Conservation (phyloP, 148 eudicot genomes). For the Polygonum aviculare region DNA sequence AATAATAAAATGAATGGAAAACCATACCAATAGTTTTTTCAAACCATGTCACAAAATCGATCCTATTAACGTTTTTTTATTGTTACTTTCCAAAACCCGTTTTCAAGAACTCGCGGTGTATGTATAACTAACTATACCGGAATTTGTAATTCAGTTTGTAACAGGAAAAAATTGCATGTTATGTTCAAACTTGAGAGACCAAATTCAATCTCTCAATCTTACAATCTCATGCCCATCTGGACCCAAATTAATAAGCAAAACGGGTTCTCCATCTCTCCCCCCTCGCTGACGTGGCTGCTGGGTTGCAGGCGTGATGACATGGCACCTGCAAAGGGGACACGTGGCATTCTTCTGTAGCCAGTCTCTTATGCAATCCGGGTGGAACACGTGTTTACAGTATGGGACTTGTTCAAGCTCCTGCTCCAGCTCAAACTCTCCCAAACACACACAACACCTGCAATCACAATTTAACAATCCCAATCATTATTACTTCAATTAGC, state of each 20-base stretch:
- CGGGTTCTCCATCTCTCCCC: not conserved
- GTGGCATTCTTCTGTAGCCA: constrained; percentile 77
- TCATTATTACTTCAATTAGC: too few relatives aligned
- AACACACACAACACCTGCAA: constrained; percentile 81
- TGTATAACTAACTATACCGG: too few relatives aligned
- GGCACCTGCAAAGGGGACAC: constrained; percentile 82
- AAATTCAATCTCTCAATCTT: not conserved
- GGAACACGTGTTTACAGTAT: constrained; percentile 74
- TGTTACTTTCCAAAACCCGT: too few relatives aligned
- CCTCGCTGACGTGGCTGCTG: not conserved
- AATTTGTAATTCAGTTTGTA: too few relatives aligned
- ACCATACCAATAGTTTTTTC: too few relatives aligned
- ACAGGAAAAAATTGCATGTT: not conserved
- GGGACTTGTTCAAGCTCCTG: constrained; percentile 54
- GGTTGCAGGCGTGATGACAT: constrained; percentile 15
- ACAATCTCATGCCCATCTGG: not conserved
- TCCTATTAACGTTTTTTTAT: too few relatives aligned
- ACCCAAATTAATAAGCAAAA: not conserved
- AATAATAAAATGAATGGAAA: too few relatives aligned
- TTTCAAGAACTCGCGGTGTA: too few relatives aligned
- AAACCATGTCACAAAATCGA: too few relatives aligned
- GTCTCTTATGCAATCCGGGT: constrained; percentile 55
- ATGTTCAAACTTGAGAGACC: not conserved
- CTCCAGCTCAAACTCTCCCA: constrained; percentile 78
- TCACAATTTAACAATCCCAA: not conserved